Percentiles rank a stretch among this genome's conserved stretches.
Conservation (phyloP, 2,329 filamentous ascomycete species). For the Cladosporium sp. region DNA sequence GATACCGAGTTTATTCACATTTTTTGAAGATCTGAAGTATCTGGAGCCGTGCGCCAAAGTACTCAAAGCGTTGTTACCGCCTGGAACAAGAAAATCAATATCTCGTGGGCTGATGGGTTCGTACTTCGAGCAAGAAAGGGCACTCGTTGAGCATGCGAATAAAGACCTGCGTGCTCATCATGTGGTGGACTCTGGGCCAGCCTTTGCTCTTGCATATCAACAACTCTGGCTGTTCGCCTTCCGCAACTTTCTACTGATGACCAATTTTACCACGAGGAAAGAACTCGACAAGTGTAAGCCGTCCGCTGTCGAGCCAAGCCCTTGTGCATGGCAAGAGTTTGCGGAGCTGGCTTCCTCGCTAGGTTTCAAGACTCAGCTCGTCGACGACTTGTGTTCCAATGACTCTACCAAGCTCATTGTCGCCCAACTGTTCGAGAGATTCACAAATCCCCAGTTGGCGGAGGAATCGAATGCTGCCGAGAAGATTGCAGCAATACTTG, state of each 20-base stretch:
- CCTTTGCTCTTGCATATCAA: slow-evolving; percentile 13
- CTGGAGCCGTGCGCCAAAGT: slow-evolving; percentile 24
- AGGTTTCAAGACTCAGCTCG: slow-evolving; percentile 11
- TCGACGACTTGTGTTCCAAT: not conserved
- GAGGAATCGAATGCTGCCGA: not conserved
- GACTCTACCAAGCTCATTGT: slow-evolving; percentile 1
- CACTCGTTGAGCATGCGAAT: slow-evolving; percentile 18
- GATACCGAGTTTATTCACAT: slow-evolving; percentile 27
- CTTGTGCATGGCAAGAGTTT: slow-evolving; percentile 15
- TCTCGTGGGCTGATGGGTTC: slow-evolving; percentile 11
- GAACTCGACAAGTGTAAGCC: slow-evolving; percentile 18
- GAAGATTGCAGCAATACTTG: not conserved
- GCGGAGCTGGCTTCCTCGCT: slow-evolving; percentile 5
- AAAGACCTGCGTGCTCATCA: slow-evolving; percentile 13
- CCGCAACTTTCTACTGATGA: slow-evolving; percentile 21
- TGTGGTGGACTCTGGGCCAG: not conserved
- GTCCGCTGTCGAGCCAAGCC: slow-evolving; percentile 17
- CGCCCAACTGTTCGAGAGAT: slow-evolving; percentile 2
- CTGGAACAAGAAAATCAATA: slow-evolving; percentile 6
- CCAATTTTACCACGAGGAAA: slow-evolving; percentile 18
- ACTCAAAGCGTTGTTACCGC: slow-evolving; percentile 16
- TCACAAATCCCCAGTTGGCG: not conserved
- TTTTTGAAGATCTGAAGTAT: slow-evolving; percentile 30
- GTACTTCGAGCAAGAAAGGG: slow-evolving; percentile 11
- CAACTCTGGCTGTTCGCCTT: slow-evolving; percentile 24